These are phyloP conservation scores for Cryptococcus wingfieldii DNA, from an alignment of 1,284 basidiomycete genomes.

Conservation along the genomic window DNA sequence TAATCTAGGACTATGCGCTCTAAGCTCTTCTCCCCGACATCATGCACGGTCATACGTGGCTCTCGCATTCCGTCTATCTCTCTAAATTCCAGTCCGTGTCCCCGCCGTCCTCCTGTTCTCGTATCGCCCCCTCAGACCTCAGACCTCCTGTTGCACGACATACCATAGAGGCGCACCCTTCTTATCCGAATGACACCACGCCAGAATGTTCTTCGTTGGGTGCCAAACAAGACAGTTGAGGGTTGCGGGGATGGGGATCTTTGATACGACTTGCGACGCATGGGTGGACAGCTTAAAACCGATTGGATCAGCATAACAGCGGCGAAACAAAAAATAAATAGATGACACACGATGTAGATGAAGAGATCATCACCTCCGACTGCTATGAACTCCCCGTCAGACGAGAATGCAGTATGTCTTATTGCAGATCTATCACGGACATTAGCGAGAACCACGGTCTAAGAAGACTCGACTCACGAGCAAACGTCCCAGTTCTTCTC, in stretches of 20 bases:
- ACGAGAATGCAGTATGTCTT: conserved; percentile 35
- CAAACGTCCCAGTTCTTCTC: conserved; percentile 35
- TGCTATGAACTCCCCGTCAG: conserved; percentile 41
- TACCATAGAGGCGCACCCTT: conserved; percentile 27
- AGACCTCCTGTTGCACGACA: conserved; percentile 25
- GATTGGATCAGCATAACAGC: neutral
- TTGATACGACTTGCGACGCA: conserved; percentile 24
- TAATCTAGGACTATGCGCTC: no score
- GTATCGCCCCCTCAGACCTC: neutral
- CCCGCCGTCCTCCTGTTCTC: neutral
- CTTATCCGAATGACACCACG: conserved; percentile 23
- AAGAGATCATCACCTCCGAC: conserved; percentile 36
- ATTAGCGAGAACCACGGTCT: neutral
- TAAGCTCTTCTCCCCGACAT: no score
- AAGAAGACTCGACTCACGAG: conserved; percentile 19
- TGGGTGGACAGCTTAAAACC: conserved; percentile 26
- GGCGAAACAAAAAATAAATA: neutral
- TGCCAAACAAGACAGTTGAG: conserved; percentile 38
- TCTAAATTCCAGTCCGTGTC: no score
- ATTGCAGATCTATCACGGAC: conserved; percentile 25
- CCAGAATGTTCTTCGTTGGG: conserved; percentile 33
- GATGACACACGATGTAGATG: conserved; percentile 27
- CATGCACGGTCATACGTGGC: no score
- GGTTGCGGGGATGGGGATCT: conserved; percentile 23
- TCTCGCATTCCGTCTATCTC: no score